Base-by-base conservation (phyloP, 2,329 filamentous ascomycete species). In the Penicillium sp. region DNA sequence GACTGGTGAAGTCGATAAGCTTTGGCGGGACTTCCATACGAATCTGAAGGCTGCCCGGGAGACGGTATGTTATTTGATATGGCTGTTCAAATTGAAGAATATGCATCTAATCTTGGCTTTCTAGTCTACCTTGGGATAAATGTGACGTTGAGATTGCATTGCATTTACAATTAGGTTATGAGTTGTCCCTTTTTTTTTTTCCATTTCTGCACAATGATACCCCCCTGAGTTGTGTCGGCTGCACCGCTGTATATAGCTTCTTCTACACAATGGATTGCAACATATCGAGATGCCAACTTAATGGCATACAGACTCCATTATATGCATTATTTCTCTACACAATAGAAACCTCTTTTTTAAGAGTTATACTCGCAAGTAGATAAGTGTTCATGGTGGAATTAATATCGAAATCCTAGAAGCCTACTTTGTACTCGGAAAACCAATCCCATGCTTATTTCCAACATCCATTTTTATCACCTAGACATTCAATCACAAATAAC, bases 11-110 rank as follows among this genome's bases (percentile, higher is more conserved):
- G 78, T 92, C 25, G 81, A 78, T 60, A 77, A 77, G 20, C 73
- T 93, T 14, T 90, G 86, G 71, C 72, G 75, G 9, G 82, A 87
- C 51, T 92, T 90, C 63, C 86, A 86, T 70, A 75, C 78, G 1
- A 84, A 81, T 59, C 74, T 90, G 23, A 81, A 87, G 63, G 69
- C 76, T 43, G 86, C 85, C 11, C 77, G 84, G 63, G 77, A 82
- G 18, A 79, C 80, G 73, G 76, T 74, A 66, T 52, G 65, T 61
- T 25, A 35, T 44, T 40, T 29, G 5, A n/a, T 25, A 15, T 11
- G 2, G 1, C n/a, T 18, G 7, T 25, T 7, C 18, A 22, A 15
- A 20, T 15, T 47, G 27, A 14, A 15, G 20, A 18, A 49, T 7
- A 8, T 18, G 31, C 18, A 40, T 26, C 29, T 37, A 27, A 20